Percentiles rank a stretch among this genome's conserved stretches.
Conservation (phyloP, 225 moss, liverwort and hornwort genomes). For the Lunularia cruciata region DNA sequence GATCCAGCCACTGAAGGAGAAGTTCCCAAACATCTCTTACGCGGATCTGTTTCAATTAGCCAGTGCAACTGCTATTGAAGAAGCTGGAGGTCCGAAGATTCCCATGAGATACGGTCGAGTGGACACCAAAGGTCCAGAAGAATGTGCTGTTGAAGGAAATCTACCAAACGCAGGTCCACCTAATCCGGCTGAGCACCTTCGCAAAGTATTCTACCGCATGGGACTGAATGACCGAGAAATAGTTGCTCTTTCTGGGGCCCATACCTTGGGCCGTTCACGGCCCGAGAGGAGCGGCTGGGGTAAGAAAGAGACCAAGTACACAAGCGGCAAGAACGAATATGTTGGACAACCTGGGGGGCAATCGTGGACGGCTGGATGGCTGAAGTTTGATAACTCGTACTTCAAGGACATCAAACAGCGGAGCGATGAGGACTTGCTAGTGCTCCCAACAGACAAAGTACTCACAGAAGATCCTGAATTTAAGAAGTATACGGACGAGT, state of each 20-base stretch:
- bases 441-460: constrained; percentile 72
- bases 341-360: constrained; percentile 68
- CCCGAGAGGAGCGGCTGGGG: constrained; percentile 80
- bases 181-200: constrained; percentile 65
- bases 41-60: constrained; percentile 88
- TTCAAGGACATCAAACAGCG: constrained; percentile 75
- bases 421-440: constrained; percentile 69
- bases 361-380: constrained; percentile 89
- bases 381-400: constrained; percentile 88
- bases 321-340: constrained; percentile 48
- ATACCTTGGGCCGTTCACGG: constrained; percentile 75
- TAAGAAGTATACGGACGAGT: constrained; percentile 68
- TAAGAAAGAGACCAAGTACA: constrained; percentile 74
- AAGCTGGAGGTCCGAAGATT: constrained; percentile 74
- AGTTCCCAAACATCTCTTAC: constrained; percentile 54
- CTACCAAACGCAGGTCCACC: constrained; percentile 68
- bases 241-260: constrained; percentile 62
- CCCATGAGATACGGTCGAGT: constrained; percentile 63
- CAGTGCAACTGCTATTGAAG: constrained; percentile 73
- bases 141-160: constrained; percentile 68
- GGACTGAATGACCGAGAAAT: constrained; percentile 58
- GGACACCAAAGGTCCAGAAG: constrained; percentile 41
- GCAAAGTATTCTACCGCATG: constrained; percentile 74
- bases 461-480: constrained; percentile 65
- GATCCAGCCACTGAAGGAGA: constrained; percentile 54